Evolutionary conservation across 345 rosid species (phyloP).

Genomic region (Jatropha curcas): DNA sequence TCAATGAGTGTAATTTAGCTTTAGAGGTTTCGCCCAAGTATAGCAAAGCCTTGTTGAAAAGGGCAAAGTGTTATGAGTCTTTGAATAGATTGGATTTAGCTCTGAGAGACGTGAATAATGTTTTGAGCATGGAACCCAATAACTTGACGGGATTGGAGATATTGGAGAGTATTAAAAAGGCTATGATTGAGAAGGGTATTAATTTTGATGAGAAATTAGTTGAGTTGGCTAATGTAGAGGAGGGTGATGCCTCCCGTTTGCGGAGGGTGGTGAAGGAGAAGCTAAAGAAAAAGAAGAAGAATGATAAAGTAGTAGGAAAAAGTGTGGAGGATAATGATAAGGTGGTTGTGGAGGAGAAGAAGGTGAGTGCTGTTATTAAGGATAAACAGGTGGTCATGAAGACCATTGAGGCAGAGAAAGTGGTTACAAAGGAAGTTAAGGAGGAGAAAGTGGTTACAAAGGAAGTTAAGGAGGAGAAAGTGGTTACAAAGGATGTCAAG

Average conservation of each 20-base stretch:
- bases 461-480: conserved; percentile 42
- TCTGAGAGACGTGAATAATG: conserved; percentile 75
- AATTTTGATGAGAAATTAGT: conserved; percentile 64
- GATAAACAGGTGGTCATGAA: conserved; percentile 58
- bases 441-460: conserved; percentile 54
- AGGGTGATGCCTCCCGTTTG: conserved; percentile 35
- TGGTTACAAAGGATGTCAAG: conserved; percentile 38
- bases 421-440: conserved; percentile 44
- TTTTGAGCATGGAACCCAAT: conserved; percentile 79
- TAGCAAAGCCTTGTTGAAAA: conserved; percentile 77
- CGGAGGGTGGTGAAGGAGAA: conserved; percentile 66
- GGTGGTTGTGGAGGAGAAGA: conserved; percentile 40
- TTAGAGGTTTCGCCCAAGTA: conserved; percentile 88
- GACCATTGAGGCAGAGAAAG: conserved; percentile 41
- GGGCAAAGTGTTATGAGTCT: conserved; percentile 83
- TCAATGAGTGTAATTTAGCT: conserved; percentile 82
- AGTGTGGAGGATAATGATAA: conserved; percentile 30
- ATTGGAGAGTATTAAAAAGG: conserved; percentile 63
- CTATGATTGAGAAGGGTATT: conserved; percentile 65
- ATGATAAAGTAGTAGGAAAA: conserved; percentile 17
- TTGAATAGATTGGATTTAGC: conserved; percentile 88
- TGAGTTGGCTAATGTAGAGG: conserved; percentile 43
- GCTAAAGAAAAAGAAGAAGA: conserved; percentile 51
- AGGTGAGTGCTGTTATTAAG: conserved; percentile 31
- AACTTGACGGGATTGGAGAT: conserved; percentile 72